Evolutionary conservation across 495 filamentous ascomycete species (phyloP).

Genomic region (Penicillium longicatenatum): DNA sequence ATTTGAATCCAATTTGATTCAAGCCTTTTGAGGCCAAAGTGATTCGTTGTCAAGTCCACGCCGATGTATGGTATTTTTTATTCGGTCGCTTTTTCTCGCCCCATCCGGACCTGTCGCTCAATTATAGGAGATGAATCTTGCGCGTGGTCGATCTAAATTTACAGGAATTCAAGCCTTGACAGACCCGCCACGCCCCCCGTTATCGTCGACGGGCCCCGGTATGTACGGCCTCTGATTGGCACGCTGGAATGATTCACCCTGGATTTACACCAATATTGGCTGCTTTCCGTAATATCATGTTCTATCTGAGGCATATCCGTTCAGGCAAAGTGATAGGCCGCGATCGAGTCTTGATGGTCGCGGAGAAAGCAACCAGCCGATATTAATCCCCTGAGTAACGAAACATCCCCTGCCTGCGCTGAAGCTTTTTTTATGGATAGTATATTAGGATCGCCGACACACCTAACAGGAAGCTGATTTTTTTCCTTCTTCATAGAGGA

Average conservation of each 20-base stretch:
- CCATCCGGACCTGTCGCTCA: constrained; percentile 3
- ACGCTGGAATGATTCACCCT: constrained; percentile 26
- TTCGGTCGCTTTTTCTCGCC: constrained; percentile 2
- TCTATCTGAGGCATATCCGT: constrained; percentile 13
- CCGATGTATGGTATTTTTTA: not conserved
- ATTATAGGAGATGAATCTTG: not conserved
- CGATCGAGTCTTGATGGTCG: not conserved
- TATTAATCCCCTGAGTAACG: constrained; percentile 18
- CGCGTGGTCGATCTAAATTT: constrained; percentile 28
- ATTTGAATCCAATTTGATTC: not conserved
- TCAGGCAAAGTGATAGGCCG: not conserved
- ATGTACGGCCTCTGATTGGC: constrained; percentile 30
- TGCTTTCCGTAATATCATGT: constrained; percentile 5
- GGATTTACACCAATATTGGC: constrained; percentile 20
- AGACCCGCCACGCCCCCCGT: constrained; percentile 29
- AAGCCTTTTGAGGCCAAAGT: not conserved
- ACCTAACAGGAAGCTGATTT: not conserved
- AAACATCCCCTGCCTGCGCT: not conserved
- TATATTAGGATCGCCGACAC: not conserved
- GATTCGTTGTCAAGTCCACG: not conserved
- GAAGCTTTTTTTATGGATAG: not conserved
- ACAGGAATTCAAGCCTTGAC: constrained; percentile 28
- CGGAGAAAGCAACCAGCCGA: constrained; percentile 4
- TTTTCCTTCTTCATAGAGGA: not conserved
- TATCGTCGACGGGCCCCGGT: constrained; percentile 25